phyloP scores from a whole-genome alignment of 1,139 yeast genomes.

The Candida sp. region DNA sequence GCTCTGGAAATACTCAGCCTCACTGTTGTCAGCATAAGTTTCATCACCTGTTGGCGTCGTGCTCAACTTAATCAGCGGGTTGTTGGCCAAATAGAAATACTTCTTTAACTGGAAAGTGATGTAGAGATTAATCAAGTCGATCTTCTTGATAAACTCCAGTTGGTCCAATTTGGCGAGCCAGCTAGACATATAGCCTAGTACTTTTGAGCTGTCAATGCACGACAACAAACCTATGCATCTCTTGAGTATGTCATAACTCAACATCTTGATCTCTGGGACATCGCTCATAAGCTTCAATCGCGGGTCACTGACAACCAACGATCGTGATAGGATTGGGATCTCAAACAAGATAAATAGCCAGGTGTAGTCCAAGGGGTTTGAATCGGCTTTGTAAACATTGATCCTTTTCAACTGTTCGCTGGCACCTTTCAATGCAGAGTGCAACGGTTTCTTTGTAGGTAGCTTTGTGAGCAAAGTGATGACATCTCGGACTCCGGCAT shows the following conservation, averaged over 20 bases:
- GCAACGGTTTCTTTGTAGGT: slow-evolving; percentile 65
- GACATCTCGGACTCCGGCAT: slow-evolving; percentile 42
- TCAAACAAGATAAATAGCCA: slow-evolving; percentile 69
- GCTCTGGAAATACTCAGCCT: slow-evolving; percentile 22
- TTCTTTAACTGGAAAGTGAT: slow-evolving; percentile 64
- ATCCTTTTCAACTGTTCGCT: slow-evolving; percentile 49
- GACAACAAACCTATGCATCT: slow-evolving; percentile 70
- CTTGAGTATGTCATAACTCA: slow-evolving; percentile 68
- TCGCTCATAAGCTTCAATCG: slow-evolving; percentile 35
- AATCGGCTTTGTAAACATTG: slow-evolving; percentile 34
- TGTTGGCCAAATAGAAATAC: slow-evolving; percentile 39
- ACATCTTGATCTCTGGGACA: slow-evolving; percentile 53
- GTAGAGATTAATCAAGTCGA: slow-evolving; percentile 64
- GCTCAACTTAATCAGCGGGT: slow-evolving; percentile 28
- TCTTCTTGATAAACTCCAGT: slow-evolving; percentile 45
- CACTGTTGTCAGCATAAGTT: slow-evolving; percentile 10
- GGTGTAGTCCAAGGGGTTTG: slow-evolving; percentile 41
- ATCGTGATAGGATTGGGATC: slow-evolving; percentile 57
- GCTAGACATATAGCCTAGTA: slow-evolving; percentile 51
- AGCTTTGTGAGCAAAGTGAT: slow-evolving; percentile 48
- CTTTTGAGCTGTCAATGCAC: slow-evolving; percentile 42
- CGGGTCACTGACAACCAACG: slow-evolving; percentile 37
- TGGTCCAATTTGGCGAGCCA: slow-evolving; percentile 58
- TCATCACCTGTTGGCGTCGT: slow-evolving; percentile 11
- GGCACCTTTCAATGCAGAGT: slow-evolving; percentile 53